phyloP scores from a whole-genome alignment of 164 flowering plant genomes.

The Annona squamosa region DNA sequence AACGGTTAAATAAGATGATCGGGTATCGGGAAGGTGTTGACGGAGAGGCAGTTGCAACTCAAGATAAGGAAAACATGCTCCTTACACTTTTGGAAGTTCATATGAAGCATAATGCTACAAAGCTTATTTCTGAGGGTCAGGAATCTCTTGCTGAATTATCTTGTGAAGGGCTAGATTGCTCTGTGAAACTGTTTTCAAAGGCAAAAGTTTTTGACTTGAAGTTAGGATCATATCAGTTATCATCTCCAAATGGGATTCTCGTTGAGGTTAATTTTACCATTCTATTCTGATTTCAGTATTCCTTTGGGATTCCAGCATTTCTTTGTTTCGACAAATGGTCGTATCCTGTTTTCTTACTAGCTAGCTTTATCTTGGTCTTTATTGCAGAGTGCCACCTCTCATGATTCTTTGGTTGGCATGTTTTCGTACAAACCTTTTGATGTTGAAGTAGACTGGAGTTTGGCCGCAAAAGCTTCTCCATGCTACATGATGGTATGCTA shows the following conservation, averaged over 20 bases:
- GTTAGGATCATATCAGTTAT: conserved; percentile 76
- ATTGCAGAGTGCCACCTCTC: conserved; percentile 74
- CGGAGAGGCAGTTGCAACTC: conserved; percentile 30
- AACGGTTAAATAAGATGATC: conserved; percentile 66
- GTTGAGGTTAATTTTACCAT: conserved; percentile 52
- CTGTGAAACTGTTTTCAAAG: conserved; percentile 66
- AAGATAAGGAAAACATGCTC: conserved; percentile 43
- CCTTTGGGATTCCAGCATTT: background rate
- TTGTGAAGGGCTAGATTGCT: conserved; percentile 76
- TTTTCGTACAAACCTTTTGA: conserved; percentile 88
- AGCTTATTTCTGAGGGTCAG: conserved; percentile 46
- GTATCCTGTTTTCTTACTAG: background rate
- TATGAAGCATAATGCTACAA: conserved; percentile 93
- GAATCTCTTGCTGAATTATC: conserved; percentile 81
- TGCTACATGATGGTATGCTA: conserved; percentile 86
- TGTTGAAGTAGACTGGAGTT: conserved; percentile 86
- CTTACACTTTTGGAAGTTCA: conserved; percentile 67
- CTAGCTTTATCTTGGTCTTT: conserved; percentile 3
- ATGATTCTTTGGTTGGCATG: conserved; percentile 72
- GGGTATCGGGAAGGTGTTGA: conserved; percentile 82
- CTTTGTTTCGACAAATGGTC: background rate
- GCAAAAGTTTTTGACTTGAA: conserved; percentile 74
- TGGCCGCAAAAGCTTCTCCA: conserved; percentile 92
- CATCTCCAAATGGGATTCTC: conserved; percentile 85
- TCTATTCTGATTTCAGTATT: background rate